Evolutionary conservation across 1,139 yeast genomes (phyloP), one percentile per base, ranked within the genome.

Genomic region (Pichia sp.): DNA sequence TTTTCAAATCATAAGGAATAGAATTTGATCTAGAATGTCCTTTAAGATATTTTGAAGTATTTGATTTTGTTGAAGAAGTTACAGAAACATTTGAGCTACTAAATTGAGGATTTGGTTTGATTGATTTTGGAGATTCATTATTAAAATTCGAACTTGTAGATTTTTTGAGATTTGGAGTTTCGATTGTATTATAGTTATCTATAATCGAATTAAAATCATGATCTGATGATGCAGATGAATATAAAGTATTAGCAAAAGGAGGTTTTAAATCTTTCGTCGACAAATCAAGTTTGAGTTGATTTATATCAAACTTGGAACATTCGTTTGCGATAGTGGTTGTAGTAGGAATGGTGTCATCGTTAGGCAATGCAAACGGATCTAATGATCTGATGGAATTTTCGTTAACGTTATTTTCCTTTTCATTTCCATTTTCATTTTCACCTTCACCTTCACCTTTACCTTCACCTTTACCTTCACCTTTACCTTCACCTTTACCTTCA

Each of bases 161-260:
- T 18, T 48, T 38, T 8, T n/a, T 13, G 9, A 16, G 2, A 16
- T 29, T 15, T 14, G 37, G 27, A 15, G 31, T 33, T 27, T 30
- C 38, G 5, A 28, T 9, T 21, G 30, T 24, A 23, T 42, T 31
- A 37, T 55, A 55, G 5, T 49, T 52, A 25, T 56, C 57, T 19
- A 56, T 53, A 18, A 57, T 52, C 6, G 52, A 49, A 20, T 52
- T 49, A 6, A 54, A 42, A 19, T 50, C 57, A 32, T 45, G 45
- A 19, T 48, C 48, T 9, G 56, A 47, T 20, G 51, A 48, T 8
- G 33, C 28, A 6, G 42, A 9, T 10, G 42, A 30, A 14, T 37
- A 19, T 14, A 35, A 4, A 6, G 38, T 23, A 8, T 33, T 20
- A 7, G 31, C 18, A 13, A 35, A 33, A 3, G 39, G 37, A 4